These are phyloP conservation scores for Fagus crenata DNA, from an alignment of 306 rosid species.

Conservation along the genomic window DNA sequence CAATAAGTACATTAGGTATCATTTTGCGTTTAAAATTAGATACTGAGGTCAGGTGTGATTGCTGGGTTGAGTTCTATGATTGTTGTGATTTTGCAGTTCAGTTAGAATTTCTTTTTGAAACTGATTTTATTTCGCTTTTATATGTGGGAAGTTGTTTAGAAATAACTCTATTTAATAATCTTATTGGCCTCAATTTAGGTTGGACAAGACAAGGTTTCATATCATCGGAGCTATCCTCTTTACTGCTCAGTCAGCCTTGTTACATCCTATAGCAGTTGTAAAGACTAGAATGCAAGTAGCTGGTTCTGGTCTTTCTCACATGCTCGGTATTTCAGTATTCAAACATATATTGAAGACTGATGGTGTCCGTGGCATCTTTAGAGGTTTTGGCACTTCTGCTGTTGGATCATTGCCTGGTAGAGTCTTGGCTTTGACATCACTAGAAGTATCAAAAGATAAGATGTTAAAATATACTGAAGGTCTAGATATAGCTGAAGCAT, in stretches of 20 bases:
- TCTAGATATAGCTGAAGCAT: conserved; percentile 54
- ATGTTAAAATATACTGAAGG: conserved; percentile 57
- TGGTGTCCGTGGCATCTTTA: conserved; percentile 63
- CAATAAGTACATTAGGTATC: no score
- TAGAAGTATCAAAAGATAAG: conserved; percentile 69
- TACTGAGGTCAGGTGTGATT: no score
- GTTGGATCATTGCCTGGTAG: conserved; percentile 83
- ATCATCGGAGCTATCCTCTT: conserved; percentile 71
- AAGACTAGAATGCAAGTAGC: conserved; percentile 88
- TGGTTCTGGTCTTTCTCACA: conserved; percentile 48
- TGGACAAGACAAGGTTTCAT: conserved; percentile 83
- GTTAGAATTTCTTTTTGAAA: background rate
- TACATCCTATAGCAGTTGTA: conserved; percentile 78
- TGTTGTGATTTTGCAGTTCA: background rate
- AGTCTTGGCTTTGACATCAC: conserved; percentile 70
- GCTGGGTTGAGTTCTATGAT: no score
- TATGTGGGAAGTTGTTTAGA: background rate
- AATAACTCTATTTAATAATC: conserved; percentile 17
- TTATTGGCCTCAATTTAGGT: conserved; percentile 41
- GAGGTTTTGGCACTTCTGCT: conserved; percentile 89
- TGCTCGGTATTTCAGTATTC: conserved; percentile 54
- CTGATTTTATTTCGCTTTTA: background rate
- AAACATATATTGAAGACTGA: conserved; percentile 55
- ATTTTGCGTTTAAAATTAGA: no score
- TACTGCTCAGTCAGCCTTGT: conserved; percentile 66